Evolutionary conservation across 2,329 filamentous ascomycete genomes (phyloP).

Genomic region (Penicillium carneum): DNA sequence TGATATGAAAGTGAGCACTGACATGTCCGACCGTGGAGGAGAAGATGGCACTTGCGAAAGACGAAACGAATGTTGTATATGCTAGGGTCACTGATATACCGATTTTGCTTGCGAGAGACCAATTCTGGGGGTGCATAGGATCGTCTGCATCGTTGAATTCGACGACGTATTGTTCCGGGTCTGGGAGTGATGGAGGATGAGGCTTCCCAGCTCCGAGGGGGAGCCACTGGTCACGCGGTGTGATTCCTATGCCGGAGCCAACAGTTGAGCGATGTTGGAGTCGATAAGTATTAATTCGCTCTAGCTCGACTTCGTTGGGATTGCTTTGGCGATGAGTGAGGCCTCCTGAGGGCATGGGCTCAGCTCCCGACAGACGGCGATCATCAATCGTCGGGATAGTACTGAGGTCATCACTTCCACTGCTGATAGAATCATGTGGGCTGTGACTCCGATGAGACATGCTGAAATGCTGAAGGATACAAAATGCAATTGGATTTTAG

Average conservation of each 20-base stretch:
- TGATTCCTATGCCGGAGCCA: constrained; percentile 29
- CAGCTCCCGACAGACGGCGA: constrained; percentile 9
- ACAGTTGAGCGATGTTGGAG: constrained; percentile 40
- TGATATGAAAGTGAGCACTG: constrained; percentile 57
- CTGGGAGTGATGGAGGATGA: constrained; percentile 54
- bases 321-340: constrained; percentile 34
- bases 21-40: constrained; percentile 68
- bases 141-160: constrained; percentile 62
- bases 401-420: constrained; percentile 20
- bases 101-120: constrained; percentile 54
- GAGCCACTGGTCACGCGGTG: constrained; percentile 38
- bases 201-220: constrained; percentile 38
- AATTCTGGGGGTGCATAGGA: constrained; percentile 62
- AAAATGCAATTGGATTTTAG: neutral
- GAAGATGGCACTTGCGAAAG: constrained; percentile 69
- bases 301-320: constrained; percentile 35
- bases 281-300: constrained; percentile 40
- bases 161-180: constrained; percentile 62
- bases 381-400: constrained; percentile 3
- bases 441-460: constrained; percentile 16
- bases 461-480: neutral
- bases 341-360: constrained; percentile 4
- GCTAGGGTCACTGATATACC: constrained; percentile 37
- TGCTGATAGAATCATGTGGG: constrained; percentile 2
- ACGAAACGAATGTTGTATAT: constrained; percentile 60